These are phyloP conservation scores for Irpex lacteus DNA, from an alignment of 1,284 basidiomycete species.

Conservation along the genomic window DNA sequence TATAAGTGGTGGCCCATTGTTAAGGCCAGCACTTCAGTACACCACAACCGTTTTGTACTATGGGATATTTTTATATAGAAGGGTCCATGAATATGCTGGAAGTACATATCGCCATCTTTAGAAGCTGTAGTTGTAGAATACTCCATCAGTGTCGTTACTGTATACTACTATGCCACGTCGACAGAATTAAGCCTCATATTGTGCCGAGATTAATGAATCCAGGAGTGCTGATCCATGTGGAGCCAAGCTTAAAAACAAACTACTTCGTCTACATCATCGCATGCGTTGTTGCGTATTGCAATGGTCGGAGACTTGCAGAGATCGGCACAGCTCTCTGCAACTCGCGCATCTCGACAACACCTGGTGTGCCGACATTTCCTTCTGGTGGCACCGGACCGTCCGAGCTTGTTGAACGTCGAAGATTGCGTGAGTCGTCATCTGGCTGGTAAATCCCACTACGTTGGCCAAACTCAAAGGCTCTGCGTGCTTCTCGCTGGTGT, in stretches of 20 bases:
- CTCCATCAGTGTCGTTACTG: neutral
- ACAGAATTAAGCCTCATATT: neutral
- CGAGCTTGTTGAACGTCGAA: slow-evolving; percentile 14
- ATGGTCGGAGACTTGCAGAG: slow-evolving; percentile 9
- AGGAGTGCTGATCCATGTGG: neutral
- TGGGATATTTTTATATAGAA: neutral
- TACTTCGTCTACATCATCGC: neutral
- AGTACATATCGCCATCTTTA: neutral
- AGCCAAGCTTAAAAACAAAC: neutral
- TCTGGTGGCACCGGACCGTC: slow-evolving; percentile 8
- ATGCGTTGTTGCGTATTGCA: neutral
- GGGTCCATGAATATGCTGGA: neutral
- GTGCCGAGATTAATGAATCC: neutral
- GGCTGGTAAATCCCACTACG: neutral
- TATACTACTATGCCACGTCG: neutral
- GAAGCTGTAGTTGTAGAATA: neutral
- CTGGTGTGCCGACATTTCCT: neutral
- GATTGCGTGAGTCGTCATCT: slow-evolving; percentile 21
- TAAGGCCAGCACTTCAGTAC: no score
- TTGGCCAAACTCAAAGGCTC: neutral
- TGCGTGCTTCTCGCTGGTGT: neutral
- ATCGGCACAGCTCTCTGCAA: slow-evolving; percentile 17
- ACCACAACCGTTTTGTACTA: neutral
- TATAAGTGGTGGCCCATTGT: neutral
- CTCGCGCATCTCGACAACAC: slow-evolving; percentile 22